Conservation (phyloP, 345 rosid species). For the Garcia nutans region DNA sequence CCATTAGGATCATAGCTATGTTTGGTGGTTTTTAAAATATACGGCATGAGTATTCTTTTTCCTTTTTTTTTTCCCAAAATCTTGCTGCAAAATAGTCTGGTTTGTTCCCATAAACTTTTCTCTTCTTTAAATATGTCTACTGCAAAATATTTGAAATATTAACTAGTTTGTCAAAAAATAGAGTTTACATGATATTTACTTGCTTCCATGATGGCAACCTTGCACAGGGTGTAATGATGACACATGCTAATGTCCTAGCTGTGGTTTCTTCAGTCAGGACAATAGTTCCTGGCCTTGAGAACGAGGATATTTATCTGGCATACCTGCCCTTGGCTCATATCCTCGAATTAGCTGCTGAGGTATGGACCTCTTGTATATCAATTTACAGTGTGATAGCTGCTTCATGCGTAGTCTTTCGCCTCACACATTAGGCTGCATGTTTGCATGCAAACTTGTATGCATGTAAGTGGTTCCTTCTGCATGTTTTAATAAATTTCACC, state of each 20-base stretch:
- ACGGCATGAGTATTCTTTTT: not conserved
- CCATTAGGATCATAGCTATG: not conserved
- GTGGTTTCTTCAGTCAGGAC: slow-evolving; percentile 91
- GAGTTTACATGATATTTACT: slow-evolving; percentile 2
- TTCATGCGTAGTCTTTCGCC: not conserved
- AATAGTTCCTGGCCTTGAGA: slow-evolving; percentile 81
- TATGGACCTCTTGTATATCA: slow-evolving; percentile 24
- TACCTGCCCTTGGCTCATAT: slow-evolving; percentile 93
- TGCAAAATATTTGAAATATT: not conserved
- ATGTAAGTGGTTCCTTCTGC: not conserved
- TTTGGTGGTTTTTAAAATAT: not conserved
- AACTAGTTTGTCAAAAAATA: not conserved
- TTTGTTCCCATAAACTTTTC: not conserved
- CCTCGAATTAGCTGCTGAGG: slow-evolving; percentile 98
- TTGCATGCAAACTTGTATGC: not conserved
- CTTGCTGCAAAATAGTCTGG: not conserved
- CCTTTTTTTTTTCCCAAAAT: not conserved
- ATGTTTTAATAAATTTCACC: slow-evolving; percentile 18
- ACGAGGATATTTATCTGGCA: slow-evolving; percentile 81
- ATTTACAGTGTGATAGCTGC: not conserved
- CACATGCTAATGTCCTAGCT: slow-evolving; percentile 91
- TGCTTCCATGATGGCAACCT: slow-evolving; percentile 12
- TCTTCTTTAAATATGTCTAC: not conserved
- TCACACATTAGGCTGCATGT: not conserved
- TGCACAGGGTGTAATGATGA: slow-evolving; percentile 98